Base-by-base conservation (phyloP, 1,139 yeast species). In the Hemisphaericaspora subhashii region DNA sequence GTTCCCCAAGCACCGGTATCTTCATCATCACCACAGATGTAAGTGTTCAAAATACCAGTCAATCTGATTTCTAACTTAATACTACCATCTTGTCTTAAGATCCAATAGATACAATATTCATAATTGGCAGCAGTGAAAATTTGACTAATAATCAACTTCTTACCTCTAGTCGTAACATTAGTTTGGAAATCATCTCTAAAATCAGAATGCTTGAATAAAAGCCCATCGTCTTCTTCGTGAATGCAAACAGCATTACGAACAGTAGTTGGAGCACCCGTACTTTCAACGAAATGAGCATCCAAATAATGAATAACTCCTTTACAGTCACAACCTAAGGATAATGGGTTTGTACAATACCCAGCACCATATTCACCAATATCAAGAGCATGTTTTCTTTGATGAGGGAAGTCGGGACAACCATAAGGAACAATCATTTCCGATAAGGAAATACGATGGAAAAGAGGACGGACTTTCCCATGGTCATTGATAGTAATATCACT, bases 281-380 rank as follows among this genome's bases (percentile, higher is more conserved):
- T 76, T 60, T 78, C 80, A 34, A 82, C 74, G 56, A 83, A 81
- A 61, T 79, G 81, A 18, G 86, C 90, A 62, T 84, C 90, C 64
- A 85, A 60, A 65, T 85, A 85, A 59, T 85, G 89, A 51, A 85
- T 85, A 34, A 80, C 88, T 55, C 92, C 94, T 60, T 84, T 83
- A 67, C 94, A 85, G 61, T 85, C 94, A 60, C 94, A 85, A 25
- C 92, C 92, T 41, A 85, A 72, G 16, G 86, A 67, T 50, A 85
- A 72, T 30, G 90, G 86, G 63, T 85, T 85, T 37, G 94, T 81
- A 80, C 85, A 81, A 68, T 80, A 79, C 53, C 94, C 94, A 48
- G 89, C 90, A 66, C 94, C 94, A 59, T 84, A 84, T 63, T 85
- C 94, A 57, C 94, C 94, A 52, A 85, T 79, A 65, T 85, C 94